Base-by-base conservation (phyloP, 2,329 filamentous ascomycete genomes). In the Colletotrichum sansevieriae region DNA sequence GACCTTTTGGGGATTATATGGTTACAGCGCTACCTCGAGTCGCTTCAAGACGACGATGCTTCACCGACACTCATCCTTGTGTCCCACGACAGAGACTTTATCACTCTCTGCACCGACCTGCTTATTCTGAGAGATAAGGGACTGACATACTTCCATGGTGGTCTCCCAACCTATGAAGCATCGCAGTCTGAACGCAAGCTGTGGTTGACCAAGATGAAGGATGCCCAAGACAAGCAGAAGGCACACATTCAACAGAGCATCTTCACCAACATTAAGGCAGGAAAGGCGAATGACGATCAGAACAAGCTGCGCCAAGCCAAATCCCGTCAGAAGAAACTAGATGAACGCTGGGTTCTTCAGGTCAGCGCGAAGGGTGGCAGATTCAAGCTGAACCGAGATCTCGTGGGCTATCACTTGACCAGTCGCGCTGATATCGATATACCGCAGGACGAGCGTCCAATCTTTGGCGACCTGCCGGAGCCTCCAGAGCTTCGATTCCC, bases 301-400 rank as follows among this genome's bases (percentile, higher is more conserved):
- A 95, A 95, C 76, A 95, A 94, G 76, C 84, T 97, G 3, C 89
- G 92, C n/a, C 92, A 95, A 81, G 93, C 93, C 4, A 95, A 94
- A 71, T 93, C 91, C 4, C 85, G 93, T 1, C 92, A 95, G 80
- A 95, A 94, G 83, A 95, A 94, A 76, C 84, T 97, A 1, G 93
- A 97, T 65, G 91, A 96, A 63, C 85, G 93, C 6, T 92, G 90
- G 88, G 94, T 93, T 0, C 78, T 97, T 73, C 86, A 95, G 74
- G 90, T 93, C 46, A 91, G 83, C 71, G 87, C 89, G 7, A 90
- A 86, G 59, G 94, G 94, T 1, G 88, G 88, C 5, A 83, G 92
- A 2, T 97, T 97, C 83, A 95, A 95, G 79, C 83, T 96, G 39
- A 96, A 93, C 74, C 84, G 92, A 12, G 93, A 97, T 73, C 80